phyloP scores from a whole-genome alignment of 805 yeast species.

The Kluyveromyces nonfermentans region DNA sequence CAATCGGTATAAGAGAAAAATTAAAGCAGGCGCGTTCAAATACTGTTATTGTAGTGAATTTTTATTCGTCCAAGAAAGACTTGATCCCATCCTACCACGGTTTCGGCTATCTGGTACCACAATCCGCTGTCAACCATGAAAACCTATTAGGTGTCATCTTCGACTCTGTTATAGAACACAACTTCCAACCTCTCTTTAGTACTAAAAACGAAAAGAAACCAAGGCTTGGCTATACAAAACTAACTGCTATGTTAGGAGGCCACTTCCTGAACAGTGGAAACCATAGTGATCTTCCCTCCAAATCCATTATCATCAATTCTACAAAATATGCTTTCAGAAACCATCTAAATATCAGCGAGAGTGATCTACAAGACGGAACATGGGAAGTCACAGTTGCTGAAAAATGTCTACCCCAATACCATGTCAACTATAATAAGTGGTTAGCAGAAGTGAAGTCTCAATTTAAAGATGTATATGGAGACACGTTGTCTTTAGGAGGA shows the following conservation, averaged over 20 bases:
- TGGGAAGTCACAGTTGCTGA: slow-evolving; percentile 36
- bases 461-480: slow-evolving; percentile 30
- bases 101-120: slow-evolving; percentile 84
- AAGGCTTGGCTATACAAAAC: slow-evolving; percentile 44
- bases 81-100: slow-evolving; percentile 44
- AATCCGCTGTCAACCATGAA: slow-evolving; percentile 36
- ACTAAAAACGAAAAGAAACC: slow-evolving; percentile 11
- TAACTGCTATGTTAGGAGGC: slow-evolving; percentile 92
- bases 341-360: slow-evolving; percentile 31
- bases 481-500: slow-evolving; percentile 57
- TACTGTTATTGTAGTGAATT: slow-evolving; percentile 60
- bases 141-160: slow-evolving; percentile 77
- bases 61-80: slow-evolving; percentile 42
- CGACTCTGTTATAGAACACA: slow-evolving; percentile 75
- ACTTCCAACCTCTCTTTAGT: slow-evolving; percentile 29
- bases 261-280: slow-evolving; percentile 38
- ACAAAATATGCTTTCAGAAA: slow-evolving; percentile 33
- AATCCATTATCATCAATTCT: slow-evolving; percentile 12
- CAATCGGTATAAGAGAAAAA: slow-evolving; percentile 11
- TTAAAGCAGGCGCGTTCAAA: slow-evolving; percentile 26
- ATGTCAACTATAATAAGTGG: slow-evolving; percentile 53
- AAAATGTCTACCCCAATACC: slow-evolving; percentile 71
- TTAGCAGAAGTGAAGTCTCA: slow-evolving; percentile 29
- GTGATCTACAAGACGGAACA: slow-evolving; percentile 20
- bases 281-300: slow-evolving; percentile 10